phyloP scores from a whole-genome alignment of 2,329 filamentous ascomycete genomes.

The Fusarium tjaetaba region DNA sequence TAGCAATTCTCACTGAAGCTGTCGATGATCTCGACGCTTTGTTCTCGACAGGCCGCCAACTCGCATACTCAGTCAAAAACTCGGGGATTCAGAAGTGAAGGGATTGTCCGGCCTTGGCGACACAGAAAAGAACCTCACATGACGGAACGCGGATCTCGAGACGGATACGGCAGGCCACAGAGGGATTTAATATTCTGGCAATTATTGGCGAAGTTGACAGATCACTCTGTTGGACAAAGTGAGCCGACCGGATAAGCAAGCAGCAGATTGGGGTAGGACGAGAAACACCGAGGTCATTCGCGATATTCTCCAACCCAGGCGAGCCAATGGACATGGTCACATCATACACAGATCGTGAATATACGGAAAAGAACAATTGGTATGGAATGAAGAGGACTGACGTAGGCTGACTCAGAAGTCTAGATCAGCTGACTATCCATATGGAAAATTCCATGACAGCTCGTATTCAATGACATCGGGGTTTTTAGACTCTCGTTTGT shows the following conservation, averaged over 20 bases:
- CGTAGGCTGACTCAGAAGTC: constrained; percentile 1
- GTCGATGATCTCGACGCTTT: neutral
- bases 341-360: neutral
- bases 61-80: accelerated
- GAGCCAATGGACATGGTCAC: neutral
- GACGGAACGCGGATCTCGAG: constrained; percentile 12
- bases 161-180: constrained; percentile 24
- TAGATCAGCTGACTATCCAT: constrained; percentile 14
- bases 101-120: constrained; percentile 5
- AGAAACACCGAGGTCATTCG: constrained; percentile 3
- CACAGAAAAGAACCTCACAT: constrained; percentile 4
- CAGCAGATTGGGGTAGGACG: constrained; percentile 4
- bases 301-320: neutral
- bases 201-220: constrained; percentile 20
- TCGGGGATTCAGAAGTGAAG: neutral
- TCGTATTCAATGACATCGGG: constrained; percentile 3
- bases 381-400: neutral
- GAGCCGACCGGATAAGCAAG: constrained; percentile 2
- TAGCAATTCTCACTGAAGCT: neutral
- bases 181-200: constrained; percentile 13
- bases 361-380: neutral
- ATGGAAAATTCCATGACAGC: neutral
- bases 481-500: constrained; percentile 23
- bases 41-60: constrained; percentile 7
- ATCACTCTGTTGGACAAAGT: constrained; percentile 7